Percentiles rank a stretch among this genome's conserved stretches.
phyloP scores from a whole-genome alignment of 345 rosid species.

The Sapria himalayana region DNA sequence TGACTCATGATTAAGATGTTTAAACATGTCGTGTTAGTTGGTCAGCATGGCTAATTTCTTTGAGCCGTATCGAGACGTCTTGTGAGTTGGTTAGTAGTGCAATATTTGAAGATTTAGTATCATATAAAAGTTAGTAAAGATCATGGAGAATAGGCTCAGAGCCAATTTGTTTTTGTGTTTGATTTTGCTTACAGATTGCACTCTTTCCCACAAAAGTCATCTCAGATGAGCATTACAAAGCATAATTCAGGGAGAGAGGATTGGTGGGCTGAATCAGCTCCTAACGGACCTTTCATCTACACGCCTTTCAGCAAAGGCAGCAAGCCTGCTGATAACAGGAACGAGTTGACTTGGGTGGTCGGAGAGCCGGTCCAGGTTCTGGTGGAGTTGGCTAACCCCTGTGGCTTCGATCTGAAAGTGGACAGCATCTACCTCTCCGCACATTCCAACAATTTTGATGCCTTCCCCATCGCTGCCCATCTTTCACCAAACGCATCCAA shows the following conservation, averaged over 20 bases:
- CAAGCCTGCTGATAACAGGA: conserved; percentile 50
- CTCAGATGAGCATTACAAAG: conserved; percentile 66
- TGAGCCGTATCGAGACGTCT: too few relatives aligned
- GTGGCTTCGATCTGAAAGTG: conserved; percentile 79
- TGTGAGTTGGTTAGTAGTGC: too few relatives aligned
- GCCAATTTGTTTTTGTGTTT: too few relatives aligned
- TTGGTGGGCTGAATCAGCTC: conserved; percentile 97
- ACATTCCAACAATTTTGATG: conserved; percentile 78
- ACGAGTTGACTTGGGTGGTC: conserved; percentile 77
- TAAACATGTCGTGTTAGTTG: too few relatives aligned
- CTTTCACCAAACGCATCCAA: conserved; percentile 92
- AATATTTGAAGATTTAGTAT: too few relatives aligned
- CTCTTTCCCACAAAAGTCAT: conserved; percentile 71
- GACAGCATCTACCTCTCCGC: conserved; percentile 85
- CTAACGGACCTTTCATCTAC: conserved; percentile 95
- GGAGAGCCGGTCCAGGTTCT: conserved; percentile 95
- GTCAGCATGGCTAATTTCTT: too few relatives aligned
- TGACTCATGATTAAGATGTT: too few relatives aligned
- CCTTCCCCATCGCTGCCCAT: conserved; percentile 76
- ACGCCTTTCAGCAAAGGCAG: conserved; percentile 96
- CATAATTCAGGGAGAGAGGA: conserved; percentile 77
- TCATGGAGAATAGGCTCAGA: too few relatives aligned
- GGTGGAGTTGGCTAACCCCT: conserved; percentile 97
- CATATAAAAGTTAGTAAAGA: too few relatives aligned
- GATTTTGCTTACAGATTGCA: conserved; percentile 40